These are phyloP conservation scores for Bassia scoparia DNA, from an alignment of 148 eudicot genomes.

Conservation along the genomic window DNA sequence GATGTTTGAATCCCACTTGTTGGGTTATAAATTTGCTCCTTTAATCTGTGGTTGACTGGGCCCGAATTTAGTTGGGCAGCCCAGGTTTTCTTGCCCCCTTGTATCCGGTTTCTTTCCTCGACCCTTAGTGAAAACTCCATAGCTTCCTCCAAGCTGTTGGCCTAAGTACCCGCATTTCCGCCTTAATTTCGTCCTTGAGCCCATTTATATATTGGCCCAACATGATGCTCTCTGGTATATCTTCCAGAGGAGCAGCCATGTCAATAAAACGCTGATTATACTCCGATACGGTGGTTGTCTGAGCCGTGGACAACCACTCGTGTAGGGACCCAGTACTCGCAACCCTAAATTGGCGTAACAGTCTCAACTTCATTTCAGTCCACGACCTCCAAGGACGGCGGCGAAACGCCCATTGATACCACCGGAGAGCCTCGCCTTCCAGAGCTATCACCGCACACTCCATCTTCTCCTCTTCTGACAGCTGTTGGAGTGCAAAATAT, in stretches of 20 bases:
- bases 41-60: too few species aligned
- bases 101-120: background rate
- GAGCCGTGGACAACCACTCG: too few species aligned
- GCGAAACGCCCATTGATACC: background rate
- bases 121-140: background rate
- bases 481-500: background rate
- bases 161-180: background rate
- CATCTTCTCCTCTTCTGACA: background rate
- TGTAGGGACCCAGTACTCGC: background rate
- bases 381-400: background rate
- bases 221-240: background rate
- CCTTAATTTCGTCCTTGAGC: background rate
- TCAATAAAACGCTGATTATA: background rate
- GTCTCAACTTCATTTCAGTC: background rate
- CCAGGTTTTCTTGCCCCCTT: too few species aligned
- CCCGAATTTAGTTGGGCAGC: too few species aligned
- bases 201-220: background rate
- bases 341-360: background rate
- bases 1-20: too few species aligned
- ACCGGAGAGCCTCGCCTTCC: background rate
- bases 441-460: background rate
- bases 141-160: too few species aligned
- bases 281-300: background rate
- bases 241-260: background rate
- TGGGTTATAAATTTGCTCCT: too few species aligned